phyloP scores from a whole-genome alignment of 2,329 filamentous ascomycete genomes.

The Alternaria ethzedia region DNA sequence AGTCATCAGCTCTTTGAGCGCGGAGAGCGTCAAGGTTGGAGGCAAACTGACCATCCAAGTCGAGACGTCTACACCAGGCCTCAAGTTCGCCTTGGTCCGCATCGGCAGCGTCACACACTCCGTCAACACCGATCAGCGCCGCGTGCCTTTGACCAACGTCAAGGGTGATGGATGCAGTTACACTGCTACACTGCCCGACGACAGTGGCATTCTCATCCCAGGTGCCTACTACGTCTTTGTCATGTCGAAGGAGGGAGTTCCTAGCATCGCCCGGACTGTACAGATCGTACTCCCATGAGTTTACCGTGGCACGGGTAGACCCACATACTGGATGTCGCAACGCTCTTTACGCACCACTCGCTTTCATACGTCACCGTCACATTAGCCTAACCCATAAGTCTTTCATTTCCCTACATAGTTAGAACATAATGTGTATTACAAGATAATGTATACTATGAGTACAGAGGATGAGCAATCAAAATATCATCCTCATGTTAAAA shows the following conservation, averaged over 20 bases:
- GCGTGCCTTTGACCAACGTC: slow-evolving; percentile 24
- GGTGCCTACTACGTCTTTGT: slow-evolving; percentile 36
- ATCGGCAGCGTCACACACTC: slow-evolving; percentile 39
- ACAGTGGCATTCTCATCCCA: slow-evolving; percentile 30
- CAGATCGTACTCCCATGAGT: slow-evolving; percentile 21
- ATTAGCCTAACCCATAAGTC: not conserved
- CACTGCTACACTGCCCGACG: slow-evolving; percentile 26
- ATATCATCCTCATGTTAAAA: not conserved
- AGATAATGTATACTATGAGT: not conserved
- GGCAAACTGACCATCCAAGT: slow-evolving; percentile 21
- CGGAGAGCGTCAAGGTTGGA: slow-evolving; percentile 26
- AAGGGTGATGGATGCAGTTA: slow-evolving; percentile 6
- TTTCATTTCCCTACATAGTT: not conserved
- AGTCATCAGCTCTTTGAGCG: slow-evolving; percentile 17
- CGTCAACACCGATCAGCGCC: slow-evolving; percentile 38
- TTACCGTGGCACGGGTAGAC: not conserved
- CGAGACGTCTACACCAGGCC: slow-evolving; percentile 4
- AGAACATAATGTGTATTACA: not conserved
- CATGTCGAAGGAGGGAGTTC: slow-evolving; percentile 24
- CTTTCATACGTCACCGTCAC: not conserved
- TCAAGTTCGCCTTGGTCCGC: slow-evolving; percentile 25
- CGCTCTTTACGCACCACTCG: not conserved
- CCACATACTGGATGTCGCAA: not conserved
- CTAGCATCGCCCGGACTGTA: slow-evolving; percentile 28
- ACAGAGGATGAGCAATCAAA: not conserved